Evolutionary conservation across 2,329 filamentous ascomycete genomes (phyloP).

Genomic region (Clarireedia homoeocarpa): DNA sequence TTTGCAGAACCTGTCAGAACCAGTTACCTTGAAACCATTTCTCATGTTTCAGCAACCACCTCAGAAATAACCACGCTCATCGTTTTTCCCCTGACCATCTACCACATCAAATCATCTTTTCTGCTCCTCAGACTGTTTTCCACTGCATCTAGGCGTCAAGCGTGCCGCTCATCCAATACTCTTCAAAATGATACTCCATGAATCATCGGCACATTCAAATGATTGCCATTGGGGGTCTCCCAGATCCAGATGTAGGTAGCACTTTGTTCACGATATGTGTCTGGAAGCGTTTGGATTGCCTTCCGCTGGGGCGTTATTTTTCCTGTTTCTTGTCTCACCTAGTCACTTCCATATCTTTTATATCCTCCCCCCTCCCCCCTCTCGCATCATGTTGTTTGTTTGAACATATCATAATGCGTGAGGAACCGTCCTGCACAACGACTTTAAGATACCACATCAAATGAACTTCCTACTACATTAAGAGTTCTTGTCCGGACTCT

Average conservation of each 20-base stretch:
- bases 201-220: not conserved
- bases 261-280: not conserved
- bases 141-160: not conserved
- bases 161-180: not conserved
- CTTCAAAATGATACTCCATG: not conserved
- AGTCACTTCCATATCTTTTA: not conserved
- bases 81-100: not conserved
- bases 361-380: not conserved
- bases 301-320: not conserved
- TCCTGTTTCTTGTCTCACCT: not conserved
- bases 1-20: not conserved
- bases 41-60: not conserved
- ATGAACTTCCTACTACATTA: conserved; percentile 5
- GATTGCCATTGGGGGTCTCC: not conserved
- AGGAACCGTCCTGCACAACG: not conserved
- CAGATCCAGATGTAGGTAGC: not conserved
- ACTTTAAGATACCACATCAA: not conserved
- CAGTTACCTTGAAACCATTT: conserved; percentile 3
- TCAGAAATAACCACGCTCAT: not conserved
- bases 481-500: not conserved
- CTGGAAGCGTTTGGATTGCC: not conserved
- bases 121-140: not conserved
- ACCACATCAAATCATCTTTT: not conserved
- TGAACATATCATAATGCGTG: not conserved
- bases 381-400: not conserved